Base-by-base conservation (phyloP, 495 filamentous ascomycete species). In the Penicillium bovifimosum region DNA sequence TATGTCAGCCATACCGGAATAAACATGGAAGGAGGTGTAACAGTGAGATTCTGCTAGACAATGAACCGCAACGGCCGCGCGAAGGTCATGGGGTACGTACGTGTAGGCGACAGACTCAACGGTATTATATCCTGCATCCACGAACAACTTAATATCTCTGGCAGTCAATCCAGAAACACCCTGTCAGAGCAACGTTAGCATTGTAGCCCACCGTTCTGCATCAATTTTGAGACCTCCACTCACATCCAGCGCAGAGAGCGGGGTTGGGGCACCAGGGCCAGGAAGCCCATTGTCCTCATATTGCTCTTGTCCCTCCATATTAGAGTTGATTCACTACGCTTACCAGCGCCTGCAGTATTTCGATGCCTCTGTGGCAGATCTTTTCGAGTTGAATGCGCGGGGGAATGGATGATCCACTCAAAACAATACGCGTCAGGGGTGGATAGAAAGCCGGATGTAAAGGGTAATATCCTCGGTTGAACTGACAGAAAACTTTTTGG, bases 81-180 rank as follows among this genome's bases (percentile, higher is more conserved):
- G 9, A 39, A 17, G 20, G 18, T 47, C 5, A 17, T 29, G 16
- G 29, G 36, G 41, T 28, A 74, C 72, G 35, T 70, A 87, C 72
- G 93, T 96, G 67, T 97, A 98, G 31, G 93, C 93, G 33, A 98
- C 84, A 0, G 90, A 83, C 68, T 98, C 93, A 16, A 98, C 90
- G 4, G 93, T 98, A 65, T 96, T 86, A 62, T 83, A 98, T 2
- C 93, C 93, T 26, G 87, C 92, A 66, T 97, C 93, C 28, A 95
- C 73, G 28, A 97, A 80, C 35, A 95, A 74, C 64, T 97, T 92
- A 60, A 96, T 95, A 66, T 98, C 93, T 49, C 93, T 82, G 27
- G 88, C 88, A n/a, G 88, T 95, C 53, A 98, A 74, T 3, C 95
- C 93, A 38, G 85, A 83, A 61, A 90, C 68, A 33, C 88, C 86